These are phyloP conservation scores for Pichia terricola DNA, from an alignment of 1,139 yeast species.

Conservation along the genomic window DNA sequence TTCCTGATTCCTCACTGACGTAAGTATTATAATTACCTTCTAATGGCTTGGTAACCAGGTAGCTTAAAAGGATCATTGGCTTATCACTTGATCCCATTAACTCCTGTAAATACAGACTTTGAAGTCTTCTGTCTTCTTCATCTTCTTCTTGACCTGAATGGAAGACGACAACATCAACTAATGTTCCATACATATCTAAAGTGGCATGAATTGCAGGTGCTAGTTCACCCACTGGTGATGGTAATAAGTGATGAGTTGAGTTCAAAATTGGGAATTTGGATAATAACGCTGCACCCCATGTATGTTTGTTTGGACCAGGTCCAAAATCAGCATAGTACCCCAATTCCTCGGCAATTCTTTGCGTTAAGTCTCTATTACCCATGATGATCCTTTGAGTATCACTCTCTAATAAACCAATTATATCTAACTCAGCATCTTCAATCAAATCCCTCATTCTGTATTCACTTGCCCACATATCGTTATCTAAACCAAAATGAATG, in stretches of 20 bases:
- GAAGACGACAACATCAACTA: slow-evolving; percentile 89
- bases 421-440: slow-evolving; percentile 78
- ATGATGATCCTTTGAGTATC: slow-evolving; percentile 91
- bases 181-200: slow-evolving; percentile 76
- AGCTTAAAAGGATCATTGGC: slow-evolving; percentile 78
- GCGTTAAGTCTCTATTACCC: slow-evolving; percentile 92
- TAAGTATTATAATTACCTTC: slow-evolving; percentile 88
- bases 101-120: slow-evolving; percentile 64
- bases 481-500: slow-evolving; percentile 91
- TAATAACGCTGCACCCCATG: slow-evolving; percentile 93
- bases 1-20: slow-evolving; percentile 73
- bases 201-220: slow-evolving; percentile 99
- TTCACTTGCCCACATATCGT: slow-evolving; percentile 97
- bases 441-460: slow-evolving; percentile 79
- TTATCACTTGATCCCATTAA: slow-evolving; percentile 71
- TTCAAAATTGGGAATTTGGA: slow-evolving; percentile 89
- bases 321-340: slow-evolving; percentile 95
- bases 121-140: slow-evolving; percentile 83
- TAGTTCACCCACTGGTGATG: slow-evolving; percentile 94
- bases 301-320: slow-evolving; percentile 95
- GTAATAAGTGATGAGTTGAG: slow-evolving; percentile 84
- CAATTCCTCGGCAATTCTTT: slow-evolving; percentile 81
- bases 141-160: slow-evolving; percentile 99
- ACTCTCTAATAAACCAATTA: slow-evolving; percentile 81
- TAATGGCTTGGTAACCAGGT: slow-evolving; percentile 78